A percentile compares a stretch with the other conserved stretches of the same genome.
These are phyloP conservation scores for Aspergillus sp. DNA, from an alignment of 2,329 filamentous ascomycete genomes.

Conservation along the genomic window DNA sequence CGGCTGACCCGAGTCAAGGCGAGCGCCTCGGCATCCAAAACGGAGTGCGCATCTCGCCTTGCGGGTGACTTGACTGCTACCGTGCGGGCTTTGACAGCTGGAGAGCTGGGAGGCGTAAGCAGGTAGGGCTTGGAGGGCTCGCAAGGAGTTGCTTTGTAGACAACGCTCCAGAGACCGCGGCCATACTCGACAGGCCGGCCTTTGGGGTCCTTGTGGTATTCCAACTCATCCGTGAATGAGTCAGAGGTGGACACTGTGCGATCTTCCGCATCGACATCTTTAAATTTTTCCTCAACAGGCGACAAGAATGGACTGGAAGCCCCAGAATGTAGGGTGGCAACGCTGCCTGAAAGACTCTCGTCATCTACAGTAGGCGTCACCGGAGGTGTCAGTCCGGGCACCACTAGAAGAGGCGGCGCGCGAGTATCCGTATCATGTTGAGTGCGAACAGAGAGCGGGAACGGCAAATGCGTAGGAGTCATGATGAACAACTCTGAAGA, in stretches of 20 bases:
- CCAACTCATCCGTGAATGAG: conserved; percentile 38
- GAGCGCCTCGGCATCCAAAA: conserved; percentile 47
- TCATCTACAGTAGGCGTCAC: conserved; percentile 36
- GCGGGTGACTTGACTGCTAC: conserved; percentile 50
- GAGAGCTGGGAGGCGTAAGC: conserved; percentile 41
- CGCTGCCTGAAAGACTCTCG: conserved; percentile 12
- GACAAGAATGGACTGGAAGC: conserved; percentile 10
- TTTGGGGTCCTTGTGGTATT: conserved; percentile 31
- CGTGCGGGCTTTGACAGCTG: conserved; percentile 32
- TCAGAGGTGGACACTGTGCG: conserved; percentile 9
- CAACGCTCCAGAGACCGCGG: conserved; percentile 51
- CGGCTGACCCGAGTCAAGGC: conserved; percentile 43
- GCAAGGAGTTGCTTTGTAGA: conserved; percentile 45
- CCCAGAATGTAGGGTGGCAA: conserved; percentile 7
- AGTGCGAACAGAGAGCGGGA: conserved; percentile 34
- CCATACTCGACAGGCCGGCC: conserved; percentile 44
- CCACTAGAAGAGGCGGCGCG: conserved; percentile 15
- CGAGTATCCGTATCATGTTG: conserved; percentile 15
- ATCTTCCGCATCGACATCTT: conserved; percentile 1
- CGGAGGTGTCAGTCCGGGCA: conserved; percentile 36
- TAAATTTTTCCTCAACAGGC: conserved; percentile 7
- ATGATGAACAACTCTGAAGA: conserved; percentile 6
- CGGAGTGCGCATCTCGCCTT: conserved; percentile 42
- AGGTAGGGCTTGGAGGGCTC: conserved; percentile 13
- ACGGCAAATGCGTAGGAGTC: conserved; percentile 21